These are phyloP conservation scores for Ogataea methanolica DNA, from an alignment of 805 yeast species.

Conservation along the genomic window DNA sequence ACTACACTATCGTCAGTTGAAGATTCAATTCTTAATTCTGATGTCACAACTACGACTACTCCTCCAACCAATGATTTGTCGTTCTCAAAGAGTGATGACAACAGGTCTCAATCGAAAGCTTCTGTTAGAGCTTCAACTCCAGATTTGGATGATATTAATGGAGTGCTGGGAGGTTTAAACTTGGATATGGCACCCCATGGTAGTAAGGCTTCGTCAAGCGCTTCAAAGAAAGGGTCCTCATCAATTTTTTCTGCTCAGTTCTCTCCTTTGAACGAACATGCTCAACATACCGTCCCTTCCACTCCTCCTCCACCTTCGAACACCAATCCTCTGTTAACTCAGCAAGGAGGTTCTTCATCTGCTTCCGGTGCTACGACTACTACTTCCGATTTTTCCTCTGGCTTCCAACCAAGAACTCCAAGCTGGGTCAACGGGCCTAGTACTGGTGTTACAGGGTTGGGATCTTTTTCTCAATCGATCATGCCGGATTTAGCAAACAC, in stretches of 20 bases:
- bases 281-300: conserved; percentile 18
- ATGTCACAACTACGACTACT: conserved; percentile 27
- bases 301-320: conserved; percentile 25
- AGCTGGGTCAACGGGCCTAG: conserved; percentile 23
- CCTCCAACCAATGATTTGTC: conserved; percentile 28
- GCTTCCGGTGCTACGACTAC: neutral
- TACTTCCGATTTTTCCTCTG: conserved; percentile 1
- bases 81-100: conserved; percentile 7
- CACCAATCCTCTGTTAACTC: conserved; percentile 11
- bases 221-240: conserved; percentile 5
- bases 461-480: conserved; percentile 16
- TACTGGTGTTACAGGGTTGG: conserved; percentile 8
- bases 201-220: neutral
- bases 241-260: conserved; percentile 23
- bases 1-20: conserved; percentile 31
- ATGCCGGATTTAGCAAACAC: conserved; percentile 19
- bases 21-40: conserved; percentile 22
- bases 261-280: conserved; percentile 19
- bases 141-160: conserved; percentile 38
- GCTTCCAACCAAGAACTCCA: conserved; percentile 31
- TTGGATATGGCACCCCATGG: conserved; percentile 29
- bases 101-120: neutral
- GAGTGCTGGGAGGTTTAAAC: conserved; percentile 43
- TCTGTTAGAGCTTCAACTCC: conserved; percentile 9
- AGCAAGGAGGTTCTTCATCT: conserved; percentile 7